Base-by-base conservation (phyloP, 257 asterid genomes). In the Penstemon eatonii region DNA sequence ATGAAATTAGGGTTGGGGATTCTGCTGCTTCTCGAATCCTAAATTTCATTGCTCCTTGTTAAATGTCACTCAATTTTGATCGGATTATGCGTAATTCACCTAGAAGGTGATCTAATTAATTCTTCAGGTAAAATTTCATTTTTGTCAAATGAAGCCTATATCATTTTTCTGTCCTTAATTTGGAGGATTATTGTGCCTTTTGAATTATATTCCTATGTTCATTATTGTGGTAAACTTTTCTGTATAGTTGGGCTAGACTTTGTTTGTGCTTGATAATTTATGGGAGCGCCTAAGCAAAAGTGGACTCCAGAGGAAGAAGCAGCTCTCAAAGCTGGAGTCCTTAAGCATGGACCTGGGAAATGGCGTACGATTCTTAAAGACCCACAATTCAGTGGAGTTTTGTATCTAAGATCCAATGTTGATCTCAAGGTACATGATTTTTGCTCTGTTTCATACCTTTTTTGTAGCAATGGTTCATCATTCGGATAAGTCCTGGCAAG, bases 281-380 rank as follows among this genome's bases (percentile, higher is more conserved):
- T 92, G 98, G 98, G 98, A 46, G 98, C 97, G 66, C 98, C 98
- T 44, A 92, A 92, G 84, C 98, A 92, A 62, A 92, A 92, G 76
- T 92, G 98, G 98, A 90, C 97, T 75, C 83, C 96, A 19, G 98
- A 90, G 76, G 98, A 92, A 81, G 98, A 92, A 81, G 95, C 93
- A 37, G 98, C 98, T 68, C 98, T 92, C 58, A 92, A 87, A 86
- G 96, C 96, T 69, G 98, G 98, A 70, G 89, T 92, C 58, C 85
- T 85, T 62, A 92, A 92, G 81, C 98, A 92, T 71, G 98, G 98
- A 40, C 86, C 94, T 33, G 98, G 98, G 60, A 92, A 90, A 81
- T 92, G 98, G 98, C 95, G 98, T 33, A 88, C 97, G 13, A 92
- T 92, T 73, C 93, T 92, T 42, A 92, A 86, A 82, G 98, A 92